These are phyloP conservation scores for Corymbia citriodora DNA, from an alignment of 441 rosid genomes.

Conservation along the genomic window DNA sequence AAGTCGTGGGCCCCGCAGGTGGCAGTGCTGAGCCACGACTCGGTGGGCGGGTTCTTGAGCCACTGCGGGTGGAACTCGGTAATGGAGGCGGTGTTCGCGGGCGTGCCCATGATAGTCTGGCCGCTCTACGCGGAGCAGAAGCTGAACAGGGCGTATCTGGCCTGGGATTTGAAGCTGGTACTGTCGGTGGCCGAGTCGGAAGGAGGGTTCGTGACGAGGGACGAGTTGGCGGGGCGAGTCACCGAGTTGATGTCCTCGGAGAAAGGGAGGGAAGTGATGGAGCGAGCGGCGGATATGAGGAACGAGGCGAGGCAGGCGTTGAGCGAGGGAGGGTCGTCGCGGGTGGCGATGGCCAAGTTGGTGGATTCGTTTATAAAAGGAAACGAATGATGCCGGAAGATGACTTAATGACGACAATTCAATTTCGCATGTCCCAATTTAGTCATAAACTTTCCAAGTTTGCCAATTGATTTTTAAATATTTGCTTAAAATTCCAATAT, in stretches of 20 bases:
- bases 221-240: constrained; percentile 29
- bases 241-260: constrained; percentile 28
- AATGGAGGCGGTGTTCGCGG: constrained; percentile 26
- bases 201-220: constrained; percentile 18
- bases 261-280: neutral
- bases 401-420: neutral
- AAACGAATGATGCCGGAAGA: neutral
- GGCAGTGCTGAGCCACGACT: neutral
- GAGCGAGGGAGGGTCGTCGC: constrained; percentile 4
- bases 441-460: too few species aligned
- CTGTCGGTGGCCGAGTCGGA: constrained; percentile 15
- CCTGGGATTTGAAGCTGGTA: constrained; percentile 32
- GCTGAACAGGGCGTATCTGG: constrained; percentile 18
- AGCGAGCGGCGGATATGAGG: neutral
- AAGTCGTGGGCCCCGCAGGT: constrained; percentile 25
- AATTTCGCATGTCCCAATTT: too few species aligned
- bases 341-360: neutral
- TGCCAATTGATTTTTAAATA: too few species aligned
- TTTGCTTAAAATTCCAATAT: too few species aligned
- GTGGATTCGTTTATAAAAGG: neutral
- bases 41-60: constrained; percentile 9
- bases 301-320: neutral
- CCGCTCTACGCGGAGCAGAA: constrained; percentile 36
- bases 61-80: constrained; percentile 17
- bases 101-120: constrained; percentile 39